A percentile compares a stretch with the other conserved stretches of the same genome.
Conservation (phyloP, 2,329 filamentous ascomycete genomes). For the Neofusicoccum umdonicola region DNA sequence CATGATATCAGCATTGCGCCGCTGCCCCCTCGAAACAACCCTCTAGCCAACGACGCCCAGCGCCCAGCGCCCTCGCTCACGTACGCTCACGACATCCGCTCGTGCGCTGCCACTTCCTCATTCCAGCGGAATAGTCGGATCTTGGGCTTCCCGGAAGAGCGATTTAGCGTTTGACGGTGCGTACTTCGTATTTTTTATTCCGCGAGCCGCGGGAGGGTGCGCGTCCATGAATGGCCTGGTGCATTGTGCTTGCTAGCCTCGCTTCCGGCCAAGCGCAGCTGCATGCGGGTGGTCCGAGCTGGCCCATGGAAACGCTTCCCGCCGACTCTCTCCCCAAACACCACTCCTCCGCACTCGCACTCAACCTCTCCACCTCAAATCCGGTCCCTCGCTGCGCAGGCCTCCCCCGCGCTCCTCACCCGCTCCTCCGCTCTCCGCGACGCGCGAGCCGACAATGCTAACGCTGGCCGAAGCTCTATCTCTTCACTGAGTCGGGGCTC, state of each 20-base stretch:
- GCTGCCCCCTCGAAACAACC: background rate
- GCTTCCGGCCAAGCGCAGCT: constrained; percentile 15
- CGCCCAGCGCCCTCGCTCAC: background rate
- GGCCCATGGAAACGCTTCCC: constrained; percentile 15
- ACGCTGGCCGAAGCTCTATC: constrained; percentile 10
- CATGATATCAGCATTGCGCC: constrained; percentile 13
- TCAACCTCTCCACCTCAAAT: background rate
- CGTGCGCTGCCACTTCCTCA: background rate
- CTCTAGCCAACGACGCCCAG: background rate
- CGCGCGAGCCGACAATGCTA: constrained; percentile 12
- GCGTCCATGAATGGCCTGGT: constrained; percentile 2
- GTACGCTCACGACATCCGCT: background rate
- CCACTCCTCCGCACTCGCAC: background rate
- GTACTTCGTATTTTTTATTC: constrained; percentile 16
- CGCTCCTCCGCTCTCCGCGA: background rate
- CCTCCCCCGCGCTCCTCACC: background rate
- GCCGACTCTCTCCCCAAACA: constrained; percentile 1
- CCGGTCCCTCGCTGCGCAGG: background rate
- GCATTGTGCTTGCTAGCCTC: constrained; percentile 15
- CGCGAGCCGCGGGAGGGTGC: constrained; percentile 4
- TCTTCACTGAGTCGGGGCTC: constrained; percentile 15
- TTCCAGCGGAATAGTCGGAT: constrained; percentile 5
- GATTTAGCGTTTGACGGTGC: constrained; percentile 10
- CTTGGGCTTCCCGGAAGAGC: background rate
- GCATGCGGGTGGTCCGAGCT: constrained; percentile 16